These are phyloP conservation scores for Torulaspora indica DNA, from an alignment of 805 yeast genomes.

Conservation along the genomic window DNA sequence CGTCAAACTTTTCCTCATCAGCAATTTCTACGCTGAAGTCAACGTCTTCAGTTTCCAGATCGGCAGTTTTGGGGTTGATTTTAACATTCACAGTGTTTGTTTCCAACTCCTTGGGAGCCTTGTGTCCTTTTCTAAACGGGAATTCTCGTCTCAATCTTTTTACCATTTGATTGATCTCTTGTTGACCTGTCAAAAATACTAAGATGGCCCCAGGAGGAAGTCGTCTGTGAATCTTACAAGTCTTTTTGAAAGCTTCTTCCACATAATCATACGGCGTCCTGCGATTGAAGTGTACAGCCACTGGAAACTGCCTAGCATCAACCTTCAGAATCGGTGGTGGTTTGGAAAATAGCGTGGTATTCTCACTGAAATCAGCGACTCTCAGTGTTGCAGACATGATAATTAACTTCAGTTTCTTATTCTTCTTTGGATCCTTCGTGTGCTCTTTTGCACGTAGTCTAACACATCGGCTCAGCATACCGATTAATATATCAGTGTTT, in stretches of 20 bases:
- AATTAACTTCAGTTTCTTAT: constrained; percentile 68
- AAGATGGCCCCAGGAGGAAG: constrained; percentile 94
- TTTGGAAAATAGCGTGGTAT: constrained; percentile 54
- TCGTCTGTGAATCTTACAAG: constrained; percentile 77
- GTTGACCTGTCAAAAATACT: constrained; percentile 89
- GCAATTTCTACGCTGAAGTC: constrained; percentile 55
- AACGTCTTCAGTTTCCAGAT: constrained; percentile 81
- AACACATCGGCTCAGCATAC: constrained; percentile 85
- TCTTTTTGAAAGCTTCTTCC: constrained; percentile 80
- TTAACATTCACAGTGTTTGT: constrained; percentile 43
- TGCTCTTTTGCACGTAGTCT: constrained; percentile 59
- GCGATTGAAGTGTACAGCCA: constrained; percentile 81
- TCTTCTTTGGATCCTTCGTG: constrained; percentile 42
- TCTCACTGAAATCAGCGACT: constrained; percentile 89
- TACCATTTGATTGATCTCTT: constrained; percentile 77
- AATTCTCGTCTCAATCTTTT: constrained; percentile 63
- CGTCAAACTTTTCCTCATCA: constrained; percentile 35
- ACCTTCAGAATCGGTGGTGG: constrained; percentile 88
- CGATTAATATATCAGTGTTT: constrained; percentile 92
- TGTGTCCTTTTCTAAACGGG: constrained; percentile 41
- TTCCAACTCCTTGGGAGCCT: constrained; percentile 26
- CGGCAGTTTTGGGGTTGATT: constrained; percentile 56
- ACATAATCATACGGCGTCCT: constrained; percentile 72
- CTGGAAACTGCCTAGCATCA: constrained; percentile 92
- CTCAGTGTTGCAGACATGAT: constrained; percentile 97